Conservation (phyloP, 228 moss, liverwort and hornwort species). For the Sphagnum fallax region DNA sequence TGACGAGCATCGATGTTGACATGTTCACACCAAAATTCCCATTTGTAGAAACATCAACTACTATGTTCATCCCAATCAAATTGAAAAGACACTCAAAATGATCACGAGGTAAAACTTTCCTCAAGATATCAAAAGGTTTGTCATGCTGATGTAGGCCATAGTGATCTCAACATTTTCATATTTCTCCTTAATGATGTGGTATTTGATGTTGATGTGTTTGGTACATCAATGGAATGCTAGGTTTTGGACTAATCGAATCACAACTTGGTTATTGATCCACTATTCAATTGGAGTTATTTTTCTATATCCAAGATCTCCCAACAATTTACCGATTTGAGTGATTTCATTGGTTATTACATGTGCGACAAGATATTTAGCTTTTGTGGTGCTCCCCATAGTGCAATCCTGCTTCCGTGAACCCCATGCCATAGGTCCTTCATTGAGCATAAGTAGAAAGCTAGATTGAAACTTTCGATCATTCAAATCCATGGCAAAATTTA, state of each 20-base stretch:
- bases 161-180: not conserved
- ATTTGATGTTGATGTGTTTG: conserved; percentile 1
- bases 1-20: not conserved
- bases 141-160: not conserved
- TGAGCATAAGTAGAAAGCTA: not conserved
- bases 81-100: not conserved
- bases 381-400: not conserved
- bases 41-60: not conserved
- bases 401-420: not conserved
- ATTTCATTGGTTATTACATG: not conserved
- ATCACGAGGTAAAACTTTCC: not conserved
- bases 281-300: not conserved
- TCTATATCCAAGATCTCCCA: not conserved
- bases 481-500: no score
- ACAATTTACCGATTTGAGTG: not conserved
- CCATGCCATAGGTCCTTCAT: not conserved
- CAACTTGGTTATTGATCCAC: not conserved
- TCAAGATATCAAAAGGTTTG: not conserved
- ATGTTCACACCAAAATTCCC: not conserved
- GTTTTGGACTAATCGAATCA: not conserved
- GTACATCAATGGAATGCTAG: not conserved
- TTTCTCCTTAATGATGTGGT: not conserved
- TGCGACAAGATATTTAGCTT: not conserved
- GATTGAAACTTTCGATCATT: not conserved
- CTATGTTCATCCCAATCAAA: not conserved